Evolutionary conservation across 2,329 filamentous ascomycete genomes (phyloP).

Genomic region (Claviceps monticola): DNA sequence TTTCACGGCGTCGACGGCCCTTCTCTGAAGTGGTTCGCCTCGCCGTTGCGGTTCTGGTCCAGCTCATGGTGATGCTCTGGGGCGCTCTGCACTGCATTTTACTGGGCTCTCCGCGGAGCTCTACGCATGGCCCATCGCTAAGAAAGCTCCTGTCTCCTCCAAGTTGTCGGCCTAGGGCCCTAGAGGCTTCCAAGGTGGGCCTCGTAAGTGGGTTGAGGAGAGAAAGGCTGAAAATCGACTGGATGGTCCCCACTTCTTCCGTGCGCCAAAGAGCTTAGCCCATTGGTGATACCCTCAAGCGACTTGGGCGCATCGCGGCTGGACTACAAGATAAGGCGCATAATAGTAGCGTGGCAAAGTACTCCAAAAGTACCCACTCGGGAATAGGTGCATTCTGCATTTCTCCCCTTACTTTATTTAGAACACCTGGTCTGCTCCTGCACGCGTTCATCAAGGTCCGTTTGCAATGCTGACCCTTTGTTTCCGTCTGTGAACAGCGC

Average conservation of each 20-base stretch:
- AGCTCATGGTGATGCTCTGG: background rate
- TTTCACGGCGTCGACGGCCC: background rate
- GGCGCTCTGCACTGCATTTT: background rate
- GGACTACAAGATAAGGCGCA: background rate
- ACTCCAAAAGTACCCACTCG: background rate
- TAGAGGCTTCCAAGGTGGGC: background rate
- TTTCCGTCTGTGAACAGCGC: background rate
- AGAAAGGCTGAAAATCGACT: background rate
- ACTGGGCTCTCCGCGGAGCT: background rate
- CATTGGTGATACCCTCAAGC: background rate
- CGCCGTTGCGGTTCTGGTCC: background rate
- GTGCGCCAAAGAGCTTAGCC: background rate
- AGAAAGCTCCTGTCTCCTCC: background rate
- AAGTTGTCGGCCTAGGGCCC: background rate
- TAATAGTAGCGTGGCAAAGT: background rate
- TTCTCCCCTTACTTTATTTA: background rate
- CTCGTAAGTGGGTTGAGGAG: background rate
- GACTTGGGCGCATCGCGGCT: background rate
- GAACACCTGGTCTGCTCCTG: background rate
- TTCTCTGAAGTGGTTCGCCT: background rate
- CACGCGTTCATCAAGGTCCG: background rate
- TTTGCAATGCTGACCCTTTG: background rate
- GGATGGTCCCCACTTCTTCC: background rate
- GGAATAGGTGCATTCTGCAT: background rate
- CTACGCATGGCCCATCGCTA: background rate